Percentiles rank a stretch among this genome's conserved stretches.
These are phyloP conservation scores for Xanthoconium purpureum DNA, from an alignment of 768 basidiomycete species.

Conservation along the genomic window DNA sequence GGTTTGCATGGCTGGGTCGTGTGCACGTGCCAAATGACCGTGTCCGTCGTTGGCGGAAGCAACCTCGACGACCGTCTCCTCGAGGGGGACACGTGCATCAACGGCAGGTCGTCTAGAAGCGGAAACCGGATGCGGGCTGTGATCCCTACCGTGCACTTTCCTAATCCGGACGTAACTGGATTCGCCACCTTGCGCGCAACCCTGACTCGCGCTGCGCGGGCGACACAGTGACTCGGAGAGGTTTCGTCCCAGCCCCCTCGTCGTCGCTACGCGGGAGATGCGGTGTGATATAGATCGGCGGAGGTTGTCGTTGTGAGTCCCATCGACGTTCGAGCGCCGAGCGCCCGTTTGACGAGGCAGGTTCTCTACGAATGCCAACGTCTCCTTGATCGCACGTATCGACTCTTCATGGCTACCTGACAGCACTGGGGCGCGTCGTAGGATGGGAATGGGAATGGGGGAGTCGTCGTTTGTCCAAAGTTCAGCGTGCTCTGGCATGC, in stretches of 20 bases:
- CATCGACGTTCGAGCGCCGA: too few species aligned
- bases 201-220: conserved; percentile 8
- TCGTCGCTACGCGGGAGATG: conserved; percentile 33
- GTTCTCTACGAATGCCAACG: background rate
- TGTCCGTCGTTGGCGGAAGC: background rate
- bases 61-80: background rate
- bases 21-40: background rate
- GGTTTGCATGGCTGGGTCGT: conserved; percentile 6
- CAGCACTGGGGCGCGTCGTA: conserved; percentile 40
- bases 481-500: conserved; percentile 9
- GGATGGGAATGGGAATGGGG: conserved; percentile 21
- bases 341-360: background rate
- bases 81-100: background rate
- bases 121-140: background rate
- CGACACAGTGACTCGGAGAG: conserved; percentile 23
- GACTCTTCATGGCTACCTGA: conserved; percentile 32
- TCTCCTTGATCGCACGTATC: conserved; percentile 5
- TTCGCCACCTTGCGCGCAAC: background rate
- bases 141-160: conserved; percentile 10
- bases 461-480: background rate
- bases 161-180: conserved; percentile 20
- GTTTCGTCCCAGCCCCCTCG: conserved; percentile 27
- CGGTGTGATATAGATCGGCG: conserved; percentile 36
- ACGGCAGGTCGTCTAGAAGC: background rate
- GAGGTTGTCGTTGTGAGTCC: conserved; percentile 8